These are phyloP conservation scores for Diaporthe batatas DNA, from an alignment of 2,329 filamentous ascomycete genomes.

Conservation along the genomic window DNA sequence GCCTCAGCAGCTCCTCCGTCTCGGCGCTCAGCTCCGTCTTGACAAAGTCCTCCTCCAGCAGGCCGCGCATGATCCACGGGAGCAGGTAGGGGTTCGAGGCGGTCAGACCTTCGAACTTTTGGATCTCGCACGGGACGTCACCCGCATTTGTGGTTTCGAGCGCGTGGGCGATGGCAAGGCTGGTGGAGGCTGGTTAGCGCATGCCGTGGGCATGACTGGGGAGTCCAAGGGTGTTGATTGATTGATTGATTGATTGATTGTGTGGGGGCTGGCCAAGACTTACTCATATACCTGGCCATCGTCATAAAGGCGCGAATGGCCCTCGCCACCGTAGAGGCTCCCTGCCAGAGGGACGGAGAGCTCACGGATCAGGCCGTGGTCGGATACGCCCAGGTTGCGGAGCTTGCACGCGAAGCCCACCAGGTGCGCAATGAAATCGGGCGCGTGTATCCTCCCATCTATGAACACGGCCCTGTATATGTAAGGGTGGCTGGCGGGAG, in stretches of 20 bases:
- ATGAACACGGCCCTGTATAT: constrained; percentile 97
- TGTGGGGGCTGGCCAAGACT: constrained; percentile 49
- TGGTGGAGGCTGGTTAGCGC: constrained; percentile 40
- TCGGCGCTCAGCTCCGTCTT: constrained; percentile 84
- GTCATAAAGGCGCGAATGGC: constrained; percentile 93
- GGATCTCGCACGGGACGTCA: constrained; percentile 62
- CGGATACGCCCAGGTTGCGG: constrained; percentile 90
- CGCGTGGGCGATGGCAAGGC: constrained; percentile 78
- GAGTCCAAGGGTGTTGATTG: not conserved
- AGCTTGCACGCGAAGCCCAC: constrained; percentile 94
- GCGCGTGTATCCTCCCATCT: constrained; percentile 90
- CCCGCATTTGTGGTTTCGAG: constrained; percentile 76
- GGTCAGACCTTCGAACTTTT: constrained; percentile 62
- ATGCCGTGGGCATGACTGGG: too few species aligned
- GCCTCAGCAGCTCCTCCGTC: constrained; percentile 80
- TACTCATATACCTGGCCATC: constrained; percentile 87
- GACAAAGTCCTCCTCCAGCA: constrained; percentile 92
- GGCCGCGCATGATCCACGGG: constrained; percentile 94
- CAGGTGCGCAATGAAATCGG: constrained; percentile 93
- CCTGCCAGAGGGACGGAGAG: constrained; percentile 90
- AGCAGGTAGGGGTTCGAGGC: constrained; percentile 88
- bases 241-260: too few species aligned
- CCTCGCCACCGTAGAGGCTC: constrained; percentile 90
- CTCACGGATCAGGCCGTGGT: constrained; percentile 94
- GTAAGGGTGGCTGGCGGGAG: constrained; percentile 88